Conservation (phyloP, 768 basidiomycete species). For the Tulasnella sp. region DNA sequence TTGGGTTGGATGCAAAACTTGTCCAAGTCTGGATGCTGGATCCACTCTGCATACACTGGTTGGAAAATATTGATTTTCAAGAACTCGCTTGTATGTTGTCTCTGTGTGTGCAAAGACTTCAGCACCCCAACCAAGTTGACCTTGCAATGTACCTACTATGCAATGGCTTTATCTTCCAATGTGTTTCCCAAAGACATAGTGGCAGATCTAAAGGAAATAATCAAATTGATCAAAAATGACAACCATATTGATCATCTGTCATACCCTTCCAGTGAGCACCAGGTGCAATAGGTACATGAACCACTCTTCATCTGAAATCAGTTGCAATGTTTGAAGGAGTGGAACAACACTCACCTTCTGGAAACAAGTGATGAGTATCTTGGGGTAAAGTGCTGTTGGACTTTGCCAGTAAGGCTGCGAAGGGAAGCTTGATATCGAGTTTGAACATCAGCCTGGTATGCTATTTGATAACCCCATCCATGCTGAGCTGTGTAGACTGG, state of each 20-base stretch:
- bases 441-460: background rate
- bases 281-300: background rate
- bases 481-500: background rate
- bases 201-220: background rate
- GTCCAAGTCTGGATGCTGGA: slow-evolving; percentile 22
- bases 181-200: background rate
- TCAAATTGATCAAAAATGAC: background rate
- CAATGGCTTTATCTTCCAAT: background rate
- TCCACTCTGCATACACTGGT: background rate
- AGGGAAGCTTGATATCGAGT: slow-evolving; percentile 19
- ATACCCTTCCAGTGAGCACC: slow-evolving; percentile 14
- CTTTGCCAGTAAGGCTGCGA: background rate
- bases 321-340: background rate
- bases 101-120: background rate
- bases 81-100: background rate
- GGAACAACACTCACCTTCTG: background rate
- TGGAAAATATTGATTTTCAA: background rate
- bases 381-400: slow-evolving; percentile 29
- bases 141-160: background rate
- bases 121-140: background rate
- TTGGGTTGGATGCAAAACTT: slow-evolving; percentile 47
- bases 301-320: background rate
- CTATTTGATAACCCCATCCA: background rate
- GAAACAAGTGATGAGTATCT: background rate
- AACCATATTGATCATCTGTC: background rate